These are phyloP conservation scores for Scutellaria barbata DNA, from an alignment of 257 asterid species.

Conservation along the genomic window DNA sequence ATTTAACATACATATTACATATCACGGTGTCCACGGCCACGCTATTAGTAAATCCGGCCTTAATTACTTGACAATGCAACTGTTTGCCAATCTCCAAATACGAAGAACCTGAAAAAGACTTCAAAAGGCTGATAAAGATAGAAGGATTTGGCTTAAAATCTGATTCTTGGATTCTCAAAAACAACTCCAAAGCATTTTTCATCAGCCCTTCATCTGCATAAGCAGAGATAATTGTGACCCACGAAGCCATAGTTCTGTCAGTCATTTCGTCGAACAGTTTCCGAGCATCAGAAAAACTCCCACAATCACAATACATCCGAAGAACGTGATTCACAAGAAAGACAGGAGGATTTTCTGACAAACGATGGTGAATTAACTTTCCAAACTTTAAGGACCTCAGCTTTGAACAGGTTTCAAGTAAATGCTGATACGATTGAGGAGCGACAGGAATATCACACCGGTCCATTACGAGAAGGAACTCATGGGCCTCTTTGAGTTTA, in stretches of 20 bases:
- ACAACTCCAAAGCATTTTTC: conserved; percentile 40
- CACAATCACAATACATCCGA: conserved; percentile 49
- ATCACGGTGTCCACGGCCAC: conserved; percentile 50
- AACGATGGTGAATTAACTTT: conserved; percentile 40
- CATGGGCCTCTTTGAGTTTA: conserved; percentile 56
- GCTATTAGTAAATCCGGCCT: conserved; percentile 43
- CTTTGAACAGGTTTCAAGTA: conserved; percentile 50
- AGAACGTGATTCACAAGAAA: conserved; percentile 42
- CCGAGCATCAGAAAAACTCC: conserved; percentile 47
- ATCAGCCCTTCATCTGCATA: conserved; percentile 48
- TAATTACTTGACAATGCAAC: conserved; percentile 51
- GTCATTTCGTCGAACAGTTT: conserved; percentile 55
- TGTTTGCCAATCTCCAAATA: conserved; percentile 51
- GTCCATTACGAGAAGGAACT: conserved; percentile 54
- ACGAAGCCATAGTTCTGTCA: conserved; percentile 42
- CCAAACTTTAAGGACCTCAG: conserved; percentile 48
- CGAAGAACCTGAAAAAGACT: conserved; percentile 39
- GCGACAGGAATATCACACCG: conserved; percentile 42
- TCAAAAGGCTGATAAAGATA: conserved; percentile 43
- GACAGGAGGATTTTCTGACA: conserved; percentile 35
- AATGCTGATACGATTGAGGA: conserved; percentile 49
- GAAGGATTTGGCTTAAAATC: conserved; percentile 33
- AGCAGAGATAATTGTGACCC: conserved; percentile 53
- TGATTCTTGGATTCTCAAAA: conserved; percentile 35
- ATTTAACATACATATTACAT: conserved; percentile 55